Evolutionary conservation across 805 yeast genomes (phyloP).

Genomic region (Ogataea siamensis): DNA sequence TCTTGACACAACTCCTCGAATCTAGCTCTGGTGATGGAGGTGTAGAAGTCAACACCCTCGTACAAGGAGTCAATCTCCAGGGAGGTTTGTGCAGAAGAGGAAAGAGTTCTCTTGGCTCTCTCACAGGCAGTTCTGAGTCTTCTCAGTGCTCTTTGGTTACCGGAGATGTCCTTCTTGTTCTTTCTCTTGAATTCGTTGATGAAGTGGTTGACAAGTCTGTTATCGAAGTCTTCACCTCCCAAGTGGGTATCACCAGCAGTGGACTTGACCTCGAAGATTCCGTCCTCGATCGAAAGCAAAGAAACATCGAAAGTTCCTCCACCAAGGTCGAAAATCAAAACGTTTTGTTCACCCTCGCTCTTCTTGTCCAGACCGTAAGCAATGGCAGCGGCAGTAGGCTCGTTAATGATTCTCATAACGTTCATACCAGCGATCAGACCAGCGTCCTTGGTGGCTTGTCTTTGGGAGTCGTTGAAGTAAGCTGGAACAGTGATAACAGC

Average conservation of each 20-base stretch:
- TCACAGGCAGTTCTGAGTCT: conserved; percentile 99
- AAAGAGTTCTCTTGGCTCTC: conserved; percentile 97
- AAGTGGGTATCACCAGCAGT: conserved; percentile 99
- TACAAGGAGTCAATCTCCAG: conserved; percentile 94
- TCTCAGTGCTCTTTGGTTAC: conserved; percentile 93
- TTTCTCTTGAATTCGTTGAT: conserved; percentile 88
- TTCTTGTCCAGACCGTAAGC: conserved; percentile 83
- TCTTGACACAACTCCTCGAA: conserved; percentile 95
- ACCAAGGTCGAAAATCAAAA: conserved; percentile 92
- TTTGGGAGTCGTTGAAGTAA: conserved; percentile 75
- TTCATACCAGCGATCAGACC: conserved; percentile 79
- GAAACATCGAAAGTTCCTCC: conserved; percentile 99
- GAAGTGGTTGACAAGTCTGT: conserved; percentile 92
- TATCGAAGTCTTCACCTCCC: conserved; percentile 99
- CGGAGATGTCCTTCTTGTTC: conserved; percentile 86
- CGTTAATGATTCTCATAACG: conserved; percentile 75
- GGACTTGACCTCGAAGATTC: conserved; percentile 95
- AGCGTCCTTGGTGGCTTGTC: conserved; percentile 82
- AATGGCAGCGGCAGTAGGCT: conserved; percentile 96
- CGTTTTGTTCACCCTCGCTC: conserved; percentile 87
- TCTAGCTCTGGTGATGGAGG: conserved; percentile 95
- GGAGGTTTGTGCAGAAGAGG: conserved; percentile 93
- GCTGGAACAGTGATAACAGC: conserved; percentile 82
- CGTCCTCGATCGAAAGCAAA: conserved; percentile 87
- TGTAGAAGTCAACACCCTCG: conserved; percentile 94